These are phyloP conservation scores for Echria macrotheca DNA, from an alignment of 495 filamentous ascomycete species.

Conservation along the genomic window DNA sequence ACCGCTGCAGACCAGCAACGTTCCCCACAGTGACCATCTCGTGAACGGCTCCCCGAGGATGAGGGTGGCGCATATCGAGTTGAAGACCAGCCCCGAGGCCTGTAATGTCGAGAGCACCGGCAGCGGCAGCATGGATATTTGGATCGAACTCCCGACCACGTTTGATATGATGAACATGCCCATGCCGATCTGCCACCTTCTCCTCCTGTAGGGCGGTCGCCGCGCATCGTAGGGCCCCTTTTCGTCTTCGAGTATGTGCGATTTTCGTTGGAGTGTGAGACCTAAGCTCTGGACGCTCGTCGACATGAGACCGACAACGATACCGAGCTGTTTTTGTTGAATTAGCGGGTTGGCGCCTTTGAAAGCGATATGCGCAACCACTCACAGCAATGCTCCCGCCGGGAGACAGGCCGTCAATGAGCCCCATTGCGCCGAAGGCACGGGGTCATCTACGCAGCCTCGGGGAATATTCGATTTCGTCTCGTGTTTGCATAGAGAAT, in stretches of 20 bases:
- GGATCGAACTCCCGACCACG: constrained; percentile 88
- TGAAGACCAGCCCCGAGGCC: constrained; percentile 95
- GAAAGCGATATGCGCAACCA: no score
- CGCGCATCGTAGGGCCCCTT: constrained; percentile 73
- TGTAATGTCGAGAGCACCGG: constrained; percentile 94
- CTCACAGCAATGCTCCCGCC: constrained; percentile 80
- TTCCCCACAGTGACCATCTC: constrained; percentile 81
- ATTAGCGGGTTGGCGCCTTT: no score
- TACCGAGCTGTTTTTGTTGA: constrained; percentile 85
- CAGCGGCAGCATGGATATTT: constrained; percentile 93
- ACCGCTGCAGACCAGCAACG: constrained; percentile 77
- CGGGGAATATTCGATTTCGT: no score
- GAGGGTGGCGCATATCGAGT: constrained; percentile 91
- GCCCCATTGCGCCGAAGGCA: constrained; percentile 51
- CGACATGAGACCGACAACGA: constrained; percentile 86
- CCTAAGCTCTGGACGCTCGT: constrained; percentile 92
- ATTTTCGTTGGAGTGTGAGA: constrained; percentile 97
- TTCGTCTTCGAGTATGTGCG: constrained; percentile 95
- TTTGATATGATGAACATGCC: constrained; percentile 94
- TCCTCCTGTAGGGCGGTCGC: constrained; percentile 80
- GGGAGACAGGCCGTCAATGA: constrained; percentile 77
- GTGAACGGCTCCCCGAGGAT: constrained; percentile 95
- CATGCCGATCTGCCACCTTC: constrained; percentile 98
- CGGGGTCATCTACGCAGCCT: constrained; percentile 25
- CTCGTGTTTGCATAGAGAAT: no score